phyloP scores from a whole-genome alignment of 75 land plant species.

The Larix kaempferi region DNA sequence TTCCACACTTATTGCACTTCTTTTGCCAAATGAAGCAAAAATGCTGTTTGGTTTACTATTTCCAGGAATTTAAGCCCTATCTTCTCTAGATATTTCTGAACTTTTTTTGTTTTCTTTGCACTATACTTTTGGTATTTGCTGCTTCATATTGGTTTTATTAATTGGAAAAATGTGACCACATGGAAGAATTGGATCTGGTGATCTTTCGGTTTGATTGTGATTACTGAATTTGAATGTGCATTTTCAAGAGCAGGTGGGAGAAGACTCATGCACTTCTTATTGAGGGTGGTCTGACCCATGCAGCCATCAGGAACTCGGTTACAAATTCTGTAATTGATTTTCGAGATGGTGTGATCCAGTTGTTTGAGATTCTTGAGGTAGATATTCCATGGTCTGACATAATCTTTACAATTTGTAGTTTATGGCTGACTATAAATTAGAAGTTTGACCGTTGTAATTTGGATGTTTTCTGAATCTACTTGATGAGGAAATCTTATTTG shows the following conservation, averaged over 20 bases:
- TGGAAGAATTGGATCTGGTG: background rate
- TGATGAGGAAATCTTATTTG: background rate
- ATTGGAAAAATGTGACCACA: no score
- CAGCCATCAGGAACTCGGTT: conserved; percentile 74
- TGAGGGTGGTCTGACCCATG: conserved; percentile 81
- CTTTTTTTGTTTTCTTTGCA: no score
- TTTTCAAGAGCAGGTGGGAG: conserved; percentile 74
- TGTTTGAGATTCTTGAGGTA: conserved; percentile 86
- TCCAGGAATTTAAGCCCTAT: no score
- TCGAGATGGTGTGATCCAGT: conserved; percentile 74
- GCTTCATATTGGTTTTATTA: no score
- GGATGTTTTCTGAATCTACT: background rate
- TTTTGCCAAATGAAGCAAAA: no score
- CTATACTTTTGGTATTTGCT: no score
- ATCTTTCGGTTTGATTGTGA: background rate
- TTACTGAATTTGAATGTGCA: background rate
- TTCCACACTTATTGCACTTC: no score
- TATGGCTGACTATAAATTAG: background rate
- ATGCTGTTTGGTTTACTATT: no score
- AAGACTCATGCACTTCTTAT: conserved; percentile 86
- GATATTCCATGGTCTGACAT: background rate
- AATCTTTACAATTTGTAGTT: background rate
- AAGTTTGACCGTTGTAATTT: background rate
- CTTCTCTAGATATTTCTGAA: no score
- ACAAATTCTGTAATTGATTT: conserved; percentile 64